phyloP scores from a whole-genome alignment of 2,329 filamentous ascomycete species.

The Bimuria novae-zelandiae region DNA sequence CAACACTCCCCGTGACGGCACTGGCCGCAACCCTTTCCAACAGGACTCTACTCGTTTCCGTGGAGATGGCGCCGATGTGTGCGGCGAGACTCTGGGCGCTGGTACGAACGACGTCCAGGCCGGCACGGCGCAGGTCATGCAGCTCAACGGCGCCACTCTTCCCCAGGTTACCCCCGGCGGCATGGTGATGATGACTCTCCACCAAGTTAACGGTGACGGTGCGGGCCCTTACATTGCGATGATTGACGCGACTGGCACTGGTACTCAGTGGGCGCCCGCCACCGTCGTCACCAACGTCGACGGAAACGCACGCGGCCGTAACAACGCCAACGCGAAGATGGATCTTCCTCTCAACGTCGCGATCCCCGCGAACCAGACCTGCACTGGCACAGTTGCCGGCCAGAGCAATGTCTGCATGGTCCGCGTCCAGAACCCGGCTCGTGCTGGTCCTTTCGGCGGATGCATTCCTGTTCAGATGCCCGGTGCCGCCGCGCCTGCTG shows the following conservation, averaged over 20 bases:
- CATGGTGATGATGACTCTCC: slow-evolving; percentile 64
- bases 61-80: slow-evolving; percentile 56
- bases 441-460: slow-evolving; percentile 66
- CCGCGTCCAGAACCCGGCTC: slow-evolving; percentile 64
- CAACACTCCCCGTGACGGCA: slow-evolving; percentile 65
- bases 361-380: slow-evolving; percentile 61
- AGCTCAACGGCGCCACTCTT: slow-evolving; percentile 59
- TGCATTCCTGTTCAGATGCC: slow-evolving; percentile 62
- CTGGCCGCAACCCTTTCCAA: slow-evolving; percentile 65
- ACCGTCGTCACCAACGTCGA: slow-evolving; percentile 60
- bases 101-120: slow-evolving; percentile 62
- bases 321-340: slow-evolving; percentile 34
- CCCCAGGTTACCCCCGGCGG: slow-evolving; percentile 65
- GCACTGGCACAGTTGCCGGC: slow-evolving; percentile 65
- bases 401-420: slow-evolving; percentile 66
- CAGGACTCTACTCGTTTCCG: slow-evolving; percentile 67
- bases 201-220: slow-evolving; percentile 70
- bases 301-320: slow-evolving; percentile 56
- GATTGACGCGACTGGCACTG: slow-evolving; percentile 66
- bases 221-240: slow-evolving; percentile 69
- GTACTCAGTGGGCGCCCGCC: slow-evolving; percentile 57
- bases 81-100: slow-evolving; percentile 62
- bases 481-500: slow-evolving; percentile 17
- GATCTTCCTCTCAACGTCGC: slow-evolving; percentile 59
- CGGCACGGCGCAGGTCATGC: slow-evolving; percentile 63